These are phyloP conservation scores for Dunaliella primolecta DNA, from an alignment of 139 green algal genomes.

Conservation along the genomic window DNA sequence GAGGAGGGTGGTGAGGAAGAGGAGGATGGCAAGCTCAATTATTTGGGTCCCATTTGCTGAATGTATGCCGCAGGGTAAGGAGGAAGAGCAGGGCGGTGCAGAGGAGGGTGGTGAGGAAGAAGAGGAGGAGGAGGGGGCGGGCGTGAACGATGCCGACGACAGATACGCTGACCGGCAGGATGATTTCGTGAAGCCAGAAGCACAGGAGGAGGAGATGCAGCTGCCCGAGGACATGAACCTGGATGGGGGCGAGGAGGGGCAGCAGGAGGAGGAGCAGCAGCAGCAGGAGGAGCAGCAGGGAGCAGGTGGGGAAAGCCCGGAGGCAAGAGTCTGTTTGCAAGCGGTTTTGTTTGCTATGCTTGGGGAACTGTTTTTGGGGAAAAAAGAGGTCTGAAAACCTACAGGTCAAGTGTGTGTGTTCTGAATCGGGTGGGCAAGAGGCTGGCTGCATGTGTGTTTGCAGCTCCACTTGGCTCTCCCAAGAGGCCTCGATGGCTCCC, in stretches of 20 bases:
- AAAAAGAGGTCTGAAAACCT: not conserved
- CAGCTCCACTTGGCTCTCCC: no score
- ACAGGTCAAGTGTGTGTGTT: no score
- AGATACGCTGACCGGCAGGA: conserved; percentile 19
- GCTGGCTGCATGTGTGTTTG: no score
- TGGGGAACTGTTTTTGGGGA: not conserved
- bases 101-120: not conserved
- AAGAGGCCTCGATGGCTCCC: no score
- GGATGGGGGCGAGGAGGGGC: conserved; percentile 63
- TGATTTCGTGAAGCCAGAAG: conserved; percentile 39
- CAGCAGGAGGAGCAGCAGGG: conserved; percentile 27
- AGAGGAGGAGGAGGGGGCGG: not conserved
- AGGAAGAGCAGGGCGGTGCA: not conserved
- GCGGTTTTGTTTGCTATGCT: no score
- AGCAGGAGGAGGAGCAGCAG: conserved; percentile 35
- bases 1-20: conserved; percentile 31
- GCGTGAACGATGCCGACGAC: conserved; percentile 19
- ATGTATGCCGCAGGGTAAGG: conserved; percentile 18
- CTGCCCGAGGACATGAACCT: conserved; percentile 83
- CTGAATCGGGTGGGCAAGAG: no score
- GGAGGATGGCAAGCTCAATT: conserved; percentile 25
- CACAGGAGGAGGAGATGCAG: conserved; percentile 64
- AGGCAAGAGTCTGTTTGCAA: no score
- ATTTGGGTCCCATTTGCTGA: conserved; percentile 43
- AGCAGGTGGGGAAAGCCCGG: conserved; percentile 19